These are phyloP conservation scores for Oenanthe javanica DNA, from an alignment of 140 eudicot genomes.

Conservation along the genomic window DNA sequence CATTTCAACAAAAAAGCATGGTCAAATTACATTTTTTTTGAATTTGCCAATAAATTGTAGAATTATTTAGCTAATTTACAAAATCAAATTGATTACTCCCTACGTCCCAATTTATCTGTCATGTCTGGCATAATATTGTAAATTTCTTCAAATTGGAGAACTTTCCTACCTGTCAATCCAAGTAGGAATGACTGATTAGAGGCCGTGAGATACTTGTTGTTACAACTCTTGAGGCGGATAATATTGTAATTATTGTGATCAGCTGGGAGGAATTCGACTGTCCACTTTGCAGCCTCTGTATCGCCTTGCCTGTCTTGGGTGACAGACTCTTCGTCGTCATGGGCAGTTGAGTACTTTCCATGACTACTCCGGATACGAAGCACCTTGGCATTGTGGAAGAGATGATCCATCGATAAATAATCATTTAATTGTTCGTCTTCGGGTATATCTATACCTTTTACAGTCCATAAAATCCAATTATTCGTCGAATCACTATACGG, in stretches of 20 bases:
- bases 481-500: conserved; percentile 33
- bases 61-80: not conserved
- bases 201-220: conserved; percentile 68
- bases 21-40: not conserved
- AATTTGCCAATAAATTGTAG: too few species aligned
- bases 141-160: too few species aligned
- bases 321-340: conserved; percentile 60
- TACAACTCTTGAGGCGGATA: conserved; percentile 50
- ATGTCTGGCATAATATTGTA: too few species aligned
- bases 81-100: too few species aligned
- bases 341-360: conserved; percentile 67
- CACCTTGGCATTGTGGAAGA: conserved; percentile 41
- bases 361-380: conserved; percentile 58
- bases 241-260: too few species aligned
- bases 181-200: too few species aligned
- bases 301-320: conserved; percentile 44
- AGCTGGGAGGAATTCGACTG: conserved; percentile 16
- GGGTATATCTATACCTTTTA: conserved; percentile 47
- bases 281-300: conserved; percentile 31
- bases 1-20: not conserved
- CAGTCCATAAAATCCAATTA: conserved; percentile 64
- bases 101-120: too few species aligned
- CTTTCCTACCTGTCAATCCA: too few species aligned
- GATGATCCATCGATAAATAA: conserved; percentile 44
- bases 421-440: conserved; percentile 44